Base-by-base conservation (phyloP, 2,329 filamentous ascomycete species). In the Colletotrichum caudatum region DNA sequence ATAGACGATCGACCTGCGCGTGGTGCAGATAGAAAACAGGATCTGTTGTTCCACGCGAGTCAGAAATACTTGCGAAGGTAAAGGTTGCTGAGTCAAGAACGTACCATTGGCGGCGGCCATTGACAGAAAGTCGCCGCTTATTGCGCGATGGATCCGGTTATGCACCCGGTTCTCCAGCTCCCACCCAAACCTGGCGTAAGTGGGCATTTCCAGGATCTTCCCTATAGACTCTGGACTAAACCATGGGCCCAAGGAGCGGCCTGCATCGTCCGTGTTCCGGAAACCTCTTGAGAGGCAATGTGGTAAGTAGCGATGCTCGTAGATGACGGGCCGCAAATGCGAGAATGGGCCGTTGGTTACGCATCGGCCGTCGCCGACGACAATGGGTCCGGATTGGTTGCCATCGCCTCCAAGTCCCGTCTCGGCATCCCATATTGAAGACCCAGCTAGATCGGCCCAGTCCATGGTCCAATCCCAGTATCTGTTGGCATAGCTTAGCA, bases 301-400 rank as follows among this genome's bases (percentile, higher is more conserved):
- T 16, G 33, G 26, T 7, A 46, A 18, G 29, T 50, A 53, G 5
- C 50, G 68, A 33, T 73, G 73, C 39, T 74, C 71, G 60, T 73
- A 74, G n/a, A 66, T n/a, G 12, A 71, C 48, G 23, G 73, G 70
- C 12, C 70, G 70, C 37, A 75, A 54, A 14, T 75, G 53, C 4
- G 68, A 50, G 60, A 75, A 75, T 9, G 74, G 74, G 2, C 69
- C 67, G 63, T 65, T 64, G 29, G 58, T 53, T 11, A 75, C 58
- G 53, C 73, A 74, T 12, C 72, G 68, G 11, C 66, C 64, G 5
- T 71, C 53, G n/a, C 69, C 72, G 18, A 73, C 69, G 9, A 54
- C 57, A 12, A 57, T 58, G 3, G 63, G 61, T 3, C 67, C 68
- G 18, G n/a, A 23, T 1, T 60, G 41, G 23, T 74, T 63, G 29